Evolutionary conservation across 1,284 basidiomycete genomes (phyloP), one percentile per base, ranked within the genome.

Genomic region (Boletus sp.): DNA sequence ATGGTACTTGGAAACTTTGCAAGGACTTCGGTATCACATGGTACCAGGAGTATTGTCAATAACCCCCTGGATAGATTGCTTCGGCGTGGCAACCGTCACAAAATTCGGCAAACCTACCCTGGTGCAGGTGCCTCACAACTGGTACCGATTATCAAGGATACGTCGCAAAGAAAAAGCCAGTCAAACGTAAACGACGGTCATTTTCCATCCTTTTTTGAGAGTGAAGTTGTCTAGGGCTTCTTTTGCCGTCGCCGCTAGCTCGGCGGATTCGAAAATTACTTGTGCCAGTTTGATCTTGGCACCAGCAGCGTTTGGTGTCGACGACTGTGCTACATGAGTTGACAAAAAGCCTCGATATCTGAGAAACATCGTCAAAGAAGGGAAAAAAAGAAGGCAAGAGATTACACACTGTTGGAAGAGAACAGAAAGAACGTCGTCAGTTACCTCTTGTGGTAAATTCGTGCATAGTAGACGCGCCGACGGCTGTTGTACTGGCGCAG

Each of bases 331-430:
- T 41, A 91, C 82, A 35, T 81, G 78, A 2, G 84, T 79, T 19
- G 80, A 76, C 61, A 81, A 74, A 69, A 88, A 87, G 20, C 90
- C 89, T 60, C 84, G 80, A 61, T 91, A 88, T 64, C 88, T 84
- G 60, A 34, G 26, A 32, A 38, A 48, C 46, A 50, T 50, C 26
- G 50, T 51, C 49, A 32, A 41, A 26, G 37, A 40, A 29, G 29
- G 27, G 44, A 4, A 32, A 19, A 30, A 7, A 32, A n/a, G 41
- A 30, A 30, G 29, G 5, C 9, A 16, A 12, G 34, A 40, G 19
- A 43, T 44, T 2, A 78, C 89, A 48, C 61, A 91, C 90, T 91
- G 88, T 69, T 91, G 87, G 71, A 93, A 92, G 16, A 93, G 69
- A n/a, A 90, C 84, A 7, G 81, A 79, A 22, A 92, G 74, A 33